Evolutionary conservation across 805 yeast species (phyloP), one percentile per base, ranked within the genome.

Genomic region (Candida peoriensis): DNA sequence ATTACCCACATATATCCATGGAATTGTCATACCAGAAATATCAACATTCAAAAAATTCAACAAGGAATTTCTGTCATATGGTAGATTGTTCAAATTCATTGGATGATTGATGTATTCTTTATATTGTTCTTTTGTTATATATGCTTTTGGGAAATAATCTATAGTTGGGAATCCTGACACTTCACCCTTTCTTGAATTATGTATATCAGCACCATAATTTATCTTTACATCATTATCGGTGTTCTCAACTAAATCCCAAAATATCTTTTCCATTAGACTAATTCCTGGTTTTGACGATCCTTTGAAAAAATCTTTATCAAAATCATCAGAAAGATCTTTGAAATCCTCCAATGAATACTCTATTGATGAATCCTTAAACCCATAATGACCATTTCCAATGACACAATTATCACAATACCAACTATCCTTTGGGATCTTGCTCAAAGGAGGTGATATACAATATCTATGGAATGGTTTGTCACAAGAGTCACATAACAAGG

Each of bases 1-100:
- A 33, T 94, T 85, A 0, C 97, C 97, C 12, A 89, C 76, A 51
- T 89, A 89, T 3, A 88, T 71, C 97, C 97, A 89, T 0, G 97
- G 97, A 14, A 84, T 73, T 0, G 97, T 88, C 87, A 89, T 89
- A 1, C 97, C 97, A 0, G 95, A 81, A 3, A 90, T 82, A 21
- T 75, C 71, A 14, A 76, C 72, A 37, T 74, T 73, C 37, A 82
- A 68, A 47, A 74, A 74, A 37, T 78, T 77, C 33, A 84, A 61
- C n/a, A 83, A 58, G 0, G 95, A 83, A 1, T 86, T 82, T 25
- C 69, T 58, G 10, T 81, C 73, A 55, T 70, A 76, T 0, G 96
- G 94, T 16, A 87, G 57, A 39, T 75, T 77, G 14, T 84, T 76
- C 43, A 86, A 61, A 50, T 86, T 86, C 77, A 86, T 85, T 1